Evolutionary conservation across 1,284 basidiomycete genomes (phyloP).

Genomic region (Moesziomyces globuligerus): DNA sequence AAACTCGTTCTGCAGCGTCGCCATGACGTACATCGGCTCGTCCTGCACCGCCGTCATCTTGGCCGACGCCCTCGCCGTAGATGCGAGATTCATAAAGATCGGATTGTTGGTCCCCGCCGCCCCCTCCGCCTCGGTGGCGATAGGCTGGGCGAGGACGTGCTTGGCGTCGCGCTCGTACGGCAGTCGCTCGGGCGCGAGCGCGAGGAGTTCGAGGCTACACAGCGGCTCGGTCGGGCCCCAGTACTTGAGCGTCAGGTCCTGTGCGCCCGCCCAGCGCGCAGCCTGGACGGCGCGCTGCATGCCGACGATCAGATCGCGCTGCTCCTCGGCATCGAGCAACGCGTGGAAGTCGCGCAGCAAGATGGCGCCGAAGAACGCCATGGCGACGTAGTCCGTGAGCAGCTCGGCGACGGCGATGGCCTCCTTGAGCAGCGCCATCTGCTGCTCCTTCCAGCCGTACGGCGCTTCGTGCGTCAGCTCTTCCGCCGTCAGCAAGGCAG

Average conservation of each 20-base stretch:
- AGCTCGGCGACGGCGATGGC: slow-evolving; percentile 88
- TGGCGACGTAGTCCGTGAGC: slow-evolving; percentile 77
- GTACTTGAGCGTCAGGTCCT: slow-evolving; percentile 59
- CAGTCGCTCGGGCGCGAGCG: slow-evolving; percentile 78
- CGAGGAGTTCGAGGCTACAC: slow-evolving; percentile 79
- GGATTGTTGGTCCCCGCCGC: slow-evolving; percentile 35
- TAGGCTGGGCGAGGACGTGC: slow-evolving; percentile 8
- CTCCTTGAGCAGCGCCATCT: slow-evolving; percentile 88
- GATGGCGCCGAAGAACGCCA: slow-evolving; percentile 46
- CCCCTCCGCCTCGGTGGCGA: slow-evolving; percentile 9
- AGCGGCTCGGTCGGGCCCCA: slow-evolving; percentile 73
- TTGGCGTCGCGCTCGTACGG: slow-evolving; percentile 75
- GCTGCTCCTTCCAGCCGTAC: slow-evolving; percentile 92
- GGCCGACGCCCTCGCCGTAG: not conserved
- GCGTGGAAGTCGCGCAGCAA: slow-evolving; percentile 48
- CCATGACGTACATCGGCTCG: slow-evolving; percentile 81
- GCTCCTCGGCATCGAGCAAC: slow-evolving; percentile 54
- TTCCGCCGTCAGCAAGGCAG: slow-evolving; percentile 23
- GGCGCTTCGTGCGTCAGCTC: slow-evolving; percentile 45
- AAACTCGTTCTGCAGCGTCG: slow-evolving; percentile 89
- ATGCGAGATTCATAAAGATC: slow-evolving; percentile 53
- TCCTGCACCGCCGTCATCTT: slow-evolving; percentile 79
- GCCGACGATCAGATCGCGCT: slow-evolving; percentile 51
- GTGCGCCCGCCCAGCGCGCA: slow-evolving; percentile 51
- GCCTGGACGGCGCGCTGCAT: slow-evolving; percentile 61